phyloP scores from a whole-genome alignment of 2,329 filamentous ascomycete species.

The Colletotrichum nymphaeae region DNA sequence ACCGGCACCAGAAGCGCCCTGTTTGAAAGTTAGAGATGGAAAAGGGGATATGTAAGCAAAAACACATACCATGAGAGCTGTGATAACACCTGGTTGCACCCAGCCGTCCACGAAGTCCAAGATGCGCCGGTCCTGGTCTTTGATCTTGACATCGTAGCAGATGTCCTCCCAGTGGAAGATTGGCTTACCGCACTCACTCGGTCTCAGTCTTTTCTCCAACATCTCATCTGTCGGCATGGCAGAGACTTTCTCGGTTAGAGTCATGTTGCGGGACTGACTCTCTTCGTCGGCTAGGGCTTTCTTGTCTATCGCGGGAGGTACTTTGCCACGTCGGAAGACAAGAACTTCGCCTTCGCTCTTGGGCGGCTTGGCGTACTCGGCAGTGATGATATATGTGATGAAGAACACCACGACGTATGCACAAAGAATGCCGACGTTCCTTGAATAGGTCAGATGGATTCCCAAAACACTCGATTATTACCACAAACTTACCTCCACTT shows the following conservation, averaged over 20 bases:
- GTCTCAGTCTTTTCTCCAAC: neutral
- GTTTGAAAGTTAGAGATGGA: conserved; percentile 35
- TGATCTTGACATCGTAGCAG: conserved; percentile 72
- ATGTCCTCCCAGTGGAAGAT: conserved; percentile 78
- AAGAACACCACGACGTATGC: conserved; percentile 72
- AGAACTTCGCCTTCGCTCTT: conserved; percentile 83
- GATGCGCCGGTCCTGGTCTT: conserved; percentile 71
- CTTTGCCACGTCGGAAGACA: conserved; percentile 60
- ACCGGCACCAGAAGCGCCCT: conserved; percentile 77
- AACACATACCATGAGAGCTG: conserved; percentile 73
- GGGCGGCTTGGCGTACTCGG: conserved; percentile 73
- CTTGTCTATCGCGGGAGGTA: conserved; percentile 58
- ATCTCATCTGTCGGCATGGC: neutral
- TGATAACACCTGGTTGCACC: conserved; percentile 81
- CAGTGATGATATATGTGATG: conserved; percentile 68
- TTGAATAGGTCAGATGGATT: conserved; percentile 35
- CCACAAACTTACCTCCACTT: conserved; percentile 52
- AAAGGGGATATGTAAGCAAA: too few species aligned
- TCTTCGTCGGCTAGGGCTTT: conserved; percentile 23
- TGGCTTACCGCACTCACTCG: conserved; percentile 29
- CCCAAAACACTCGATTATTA: accelerated
- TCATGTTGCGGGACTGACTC: neutral
- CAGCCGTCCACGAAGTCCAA: conserved; percentile 80
- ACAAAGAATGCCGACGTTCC: conserved; percentile 77
- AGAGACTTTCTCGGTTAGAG: neutral